Base-by-base conservation (phyloP, 2,329 filamentous ascomycete genomes). In the Diaporthe citriasiana region DNA sequence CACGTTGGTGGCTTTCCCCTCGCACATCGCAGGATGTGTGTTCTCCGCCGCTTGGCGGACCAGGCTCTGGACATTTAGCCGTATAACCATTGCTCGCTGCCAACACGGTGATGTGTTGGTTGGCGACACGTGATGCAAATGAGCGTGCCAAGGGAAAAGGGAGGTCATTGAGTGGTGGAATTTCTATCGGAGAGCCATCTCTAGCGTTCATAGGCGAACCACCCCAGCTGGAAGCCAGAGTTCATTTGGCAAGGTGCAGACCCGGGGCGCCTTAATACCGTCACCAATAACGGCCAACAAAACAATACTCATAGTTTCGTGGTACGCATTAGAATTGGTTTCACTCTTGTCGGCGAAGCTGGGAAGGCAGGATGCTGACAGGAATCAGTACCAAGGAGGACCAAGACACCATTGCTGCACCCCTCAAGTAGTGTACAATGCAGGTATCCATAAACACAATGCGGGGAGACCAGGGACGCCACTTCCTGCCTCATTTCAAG, bases 131-230 rank as follows among this genome's bases (percentile, higher is more conserved):
- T 63, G 57, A 63, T n/a, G n/a, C n/a, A n/a, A n/a, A n/a, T 45
- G 38, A 63, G 25, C 57, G 15, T 63, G 57, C 57, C 38, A 63
- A 63, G 57, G 1, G 38, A 63, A 15, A 15, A 8, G 15, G 38
- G 27, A 45, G 38, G 8, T 45, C 57, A 63, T 63, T 45, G 3
- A 63, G 57, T 63, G 57, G 57, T 63, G 57, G 57, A 45, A 63
- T 30, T 63, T 63, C 57, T 63, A 30, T 63, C 38, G 25, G 17
- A 30, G n/a, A 63, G 38, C 17, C 57, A 6, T 30, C 25, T 45
- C 38, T 63, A 45, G 57, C 10, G 17, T 60, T 22, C 35, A 27
- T 45, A 13, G 57, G 57, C 57, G 25, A 63, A 45, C 57, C 25
- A 3, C 3, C 25, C 13, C 15, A 63, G 38, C 57, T 63, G 57